Evolutionary conservation across 192 early-diverging fungal genomes (phyloP).

Genomic region (Podila verticillata): DNA sequence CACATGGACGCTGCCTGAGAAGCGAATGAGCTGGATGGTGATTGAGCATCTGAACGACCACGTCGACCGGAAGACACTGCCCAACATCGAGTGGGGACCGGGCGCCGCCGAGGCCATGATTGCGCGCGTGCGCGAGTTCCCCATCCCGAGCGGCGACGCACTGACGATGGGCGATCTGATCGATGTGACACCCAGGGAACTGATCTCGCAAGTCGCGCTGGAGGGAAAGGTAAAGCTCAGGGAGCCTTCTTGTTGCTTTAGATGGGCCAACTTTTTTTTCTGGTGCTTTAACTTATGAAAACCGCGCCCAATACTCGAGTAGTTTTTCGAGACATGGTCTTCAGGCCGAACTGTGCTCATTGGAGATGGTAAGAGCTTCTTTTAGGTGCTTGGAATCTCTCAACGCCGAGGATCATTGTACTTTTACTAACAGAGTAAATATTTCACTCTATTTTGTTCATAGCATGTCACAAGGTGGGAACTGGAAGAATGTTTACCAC

Average conservation of each 20-base stretch:
- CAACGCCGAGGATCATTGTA: too few relatives aligned
- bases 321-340: constrained; percentile 37
- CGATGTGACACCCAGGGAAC: constrained; percentile 3
- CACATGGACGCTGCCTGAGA: constrained; percentile 4
- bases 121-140: neutral
- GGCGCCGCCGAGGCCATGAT: constrained; percentile 12
- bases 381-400: too few relatives aligned
- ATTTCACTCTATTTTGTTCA: neutral
- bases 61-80: neutral
- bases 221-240: constrained; percentile 22
- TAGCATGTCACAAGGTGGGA: constrained; percentile 15
- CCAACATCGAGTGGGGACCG: constrained; percentile 13
- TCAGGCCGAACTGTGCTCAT: constrained; percentile 3
- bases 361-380: constrained; percentile 17
- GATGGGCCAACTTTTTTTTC: too few relatives aligned
- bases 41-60: constrained; percentile 12
- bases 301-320: neutral
- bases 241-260: too few relatives aligned
- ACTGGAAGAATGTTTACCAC: too few relatives aligned
- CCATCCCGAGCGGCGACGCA: constrained; percentile 7
- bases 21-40: constrained; percentile 18
- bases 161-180: constrained; percentile 11
- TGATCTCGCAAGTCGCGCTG: constrained; percentile 9
- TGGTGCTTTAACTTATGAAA: too few relatives aligned
- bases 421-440: neutral